Base-by-base conservation (phyloP, 148 eudicot species). In the Dysphania ambrosioides region DNA sequence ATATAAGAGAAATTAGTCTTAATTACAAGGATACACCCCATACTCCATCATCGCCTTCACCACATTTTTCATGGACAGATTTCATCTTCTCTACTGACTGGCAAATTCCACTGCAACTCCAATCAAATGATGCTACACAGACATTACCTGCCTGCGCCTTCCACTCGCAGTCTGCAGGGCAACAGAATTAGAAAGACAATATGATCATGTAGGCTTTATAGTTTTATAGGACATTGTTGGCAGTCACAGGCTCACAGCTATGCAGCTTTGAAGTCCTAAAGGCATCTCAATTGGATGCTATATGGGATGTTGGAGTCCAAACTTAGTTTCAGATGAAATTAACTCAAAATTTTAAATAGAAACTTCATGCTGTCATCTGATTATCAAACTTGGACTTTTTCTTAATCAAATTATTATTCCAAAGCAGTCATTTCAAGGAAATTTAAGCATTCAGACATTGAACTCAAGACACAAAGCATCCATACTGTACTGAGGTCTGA, bases 61-160 rank as follows among this genome's bases (percentile, higher is more conserved):
- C 88, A 11, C 96, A 90, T 74, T 80, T 85, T 71, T 84, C 89
- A 24, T 90, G 96, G 57, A 88, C 96, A 34, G 34, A 79, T 77
- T 87, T 88, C 66, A 90, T 75, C 80, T 82, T 90, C 79, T 88
- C 90, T 35, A 90, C 96, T 9, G 92, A 90, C 64, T 87, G 88
- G 84, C 96, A 90, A 56, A 90, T 87, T 72, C 96, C 96, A 78
- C 96, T 90, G 76, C 96, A 90, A 76, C 85, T 81, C 96, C 96
- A 90, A 78, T 90, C 96, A 61, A 88, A 88, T 1, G 96, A 90
- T 32, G 96, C 96, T 24, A 82, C 80, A 62, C 96, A 90, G 19
- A 87, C 82, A 51, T 84, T 90, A 30, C 96, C 96, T 26, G 92
- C 92, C 42, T 86, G 92, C 49, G 96, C 87, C 79, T 88, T 90